These are phyloP conservation scores for Chlamydomonas asymmetrica DNA, from an alignment of 139 green algal genomes.

Conservation along the genomic window DNA sequence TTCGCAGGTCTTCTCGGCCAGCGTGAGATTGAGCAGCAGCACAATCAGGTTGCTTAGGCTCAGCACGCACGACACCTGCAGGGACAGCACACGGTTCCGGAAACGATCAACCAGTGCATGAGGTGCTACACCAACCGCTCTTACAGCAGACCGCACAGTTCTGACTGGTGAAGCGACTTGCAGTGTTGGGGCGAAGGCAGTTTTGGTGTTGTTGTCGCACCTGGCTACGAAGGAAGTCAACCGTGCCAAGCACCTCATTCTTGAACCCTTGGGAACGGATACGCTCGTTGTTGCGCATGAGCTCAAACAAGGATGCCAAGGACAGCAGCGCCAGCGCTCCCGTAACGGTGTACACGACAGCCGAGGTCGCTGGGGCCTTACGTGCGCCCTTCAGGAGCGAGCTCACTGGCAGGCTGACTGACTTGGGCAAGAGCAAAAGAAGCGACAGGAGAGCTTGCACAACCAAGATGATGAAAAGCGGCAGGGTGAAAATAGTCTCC, in stretches of 20 bases:
- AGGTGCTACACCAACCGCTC: conserved; percentile 5
- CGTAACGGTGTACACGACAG: not conserved
- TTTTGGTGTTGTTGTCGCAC: not conserved
- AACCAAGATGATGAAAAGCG: not conserved
- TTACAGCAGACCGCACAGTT: conserved; percentile 5
- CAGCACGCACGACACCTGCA: conserved; percentile 15
- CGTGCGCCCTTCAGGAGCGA: too few species aligned
- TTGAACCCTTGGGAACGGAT: not conserved
- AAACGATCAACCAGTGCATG: not conserved
- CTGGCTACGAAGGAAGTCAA: not conserved
- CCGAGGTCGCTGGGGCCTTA: too few species aligned
- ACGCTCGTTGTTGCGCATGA: too few species aligned
- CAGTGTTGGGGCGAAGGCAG: not conserved
- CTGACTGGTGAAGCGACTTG: not conserved
- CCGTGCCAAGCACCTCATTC: not conserved
- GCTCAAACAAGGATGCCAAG: too few species aligned
- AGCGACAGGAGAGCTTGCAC: conserved; percentile 11
- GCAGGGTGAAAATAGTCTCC: conserved; percentile 30
- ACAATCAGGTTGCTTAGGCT: conserved; percentile 24
- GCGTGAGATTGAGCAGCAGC: conserved; percentile 6
- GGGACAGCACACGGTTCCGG: not conserved
- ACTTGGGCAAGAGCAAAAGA: conserved; percentile 3
- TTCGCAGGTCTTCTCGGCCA: conserved; percentile 7
- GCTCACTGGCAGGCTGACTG: not conserved
- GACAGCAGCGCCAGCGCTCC: not conserved